Evolutionary conservation across 1,284 basidiomycete species (phyloP).

Genomic region (Sanguinoderma infundibulare): DNA sequence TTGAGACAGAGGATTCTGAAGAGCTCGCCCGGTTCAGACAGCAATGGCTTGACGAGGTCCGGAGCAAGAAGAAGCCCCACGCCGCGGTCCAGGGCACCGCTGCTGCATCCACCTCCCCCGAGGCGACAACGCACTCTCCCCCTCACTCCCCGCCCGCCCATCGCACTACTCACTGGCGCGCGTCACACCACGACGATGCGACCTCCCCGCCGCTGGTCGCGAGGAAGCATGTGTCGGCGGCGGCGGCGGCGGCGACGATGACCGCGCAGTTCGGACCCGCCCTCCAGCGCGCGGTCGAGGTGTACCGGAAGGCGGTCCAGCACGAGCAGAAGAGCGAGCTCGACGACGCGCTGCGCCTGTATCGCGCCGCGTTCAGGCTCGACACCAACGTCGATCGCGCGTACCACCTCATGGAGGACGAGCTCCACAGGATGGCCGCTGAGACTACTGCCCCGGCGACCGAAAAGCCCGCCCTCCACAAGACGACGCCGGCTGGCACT

Average conservation of each 20-base stretch:
- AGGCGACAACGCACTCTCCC: not conserved
- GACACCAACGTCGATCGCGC: slow-evolving; percentile 71
- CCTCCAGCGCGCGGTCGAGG: slow-evolving; percentile 57
- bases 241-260: slow-evolving; percentile 1
- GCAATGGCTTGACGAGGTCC: slow-evolving; percentile 76
- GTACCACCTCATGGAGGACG: slow-evolving; percentile 60
- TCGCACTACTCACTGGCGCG: slow-evolving; percentile 4
- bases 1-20: slow-evolving; percentile 37
- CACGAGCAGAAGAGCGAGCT: slow-evolving; percentile 76
- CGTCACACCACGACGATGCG: slow-evolving; percentile 5
- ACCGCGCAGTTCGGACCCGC: slow-evolving; percentile 34
- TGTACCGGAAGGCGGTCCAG: slow-evolving; percentile 73
- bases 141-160: slow-evolving; percentile 8
- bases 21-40: slow-evolving; percentile 74
- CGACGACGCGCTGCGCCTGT: slow-evolving; percentile 75
- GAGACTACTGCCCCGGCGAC: slow-evolving; percentile 8
- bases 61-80: slow-evolving; percentile 39
- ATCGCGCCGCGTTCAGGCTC: slow-evolving; percentile 79
- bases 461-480: slow-evolving; percentile 16
- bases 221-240: not conserved
- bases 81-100: slow-evolving; percentile 7
- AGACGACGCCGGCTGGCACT: not conserved
- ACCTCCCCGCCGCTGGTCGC: slow-evolving; percentile 2
- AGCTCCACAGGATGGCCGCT: slow-evolving; percentile 24
- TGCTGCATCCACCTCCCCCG: not conserved